These are phyloP conservation scores for Capronia coronata DNA, from an alignment of 2,329 filamentous ascomycete genomes.

Conservation along the genomic window DNA sequence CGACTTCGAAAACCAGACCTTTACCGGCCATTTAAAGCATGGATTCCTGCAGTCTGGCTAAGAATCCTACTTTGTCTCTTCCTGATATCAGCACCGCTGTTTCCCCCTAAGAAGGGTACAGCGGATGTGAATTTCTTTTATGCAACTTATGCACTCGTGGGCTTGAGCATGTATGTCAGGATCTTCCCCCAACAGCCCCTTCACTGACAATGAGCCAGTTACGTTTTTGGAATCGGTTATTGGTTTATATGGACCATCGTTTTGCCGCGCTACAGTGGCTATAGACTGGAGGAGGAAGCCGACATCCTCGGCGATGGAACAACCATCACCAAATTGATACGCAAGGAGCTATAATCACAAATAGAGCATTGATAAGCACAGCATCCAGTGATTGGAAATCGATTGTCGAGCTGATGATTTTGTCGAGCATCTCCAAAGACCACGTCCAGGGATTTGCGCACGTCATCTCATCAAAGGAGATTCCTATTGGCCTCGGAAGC, in stretches of 20 bases:
- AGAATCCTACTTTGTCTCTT: constrained; percentile 49
- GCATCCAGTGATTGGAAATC: constrained; percentile 5
- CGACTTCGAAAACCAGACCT: constrained; percentile 55
- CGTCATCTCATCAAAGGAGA: constrained; percentile 11
- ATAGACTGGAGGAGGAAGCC: constrained; percentile 56
- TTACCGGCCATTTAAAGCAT: constrained; percentile 59
- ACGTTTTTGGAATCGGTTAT: constrained; percentile 55
- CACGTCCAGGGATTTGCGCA: constrained; percentile 7
- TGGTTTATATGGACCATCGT: constrained; percentile 63
- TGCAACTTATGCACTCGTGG: constrained; percentile 50
- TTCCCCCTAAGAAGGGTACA: constrained; percentile 49
- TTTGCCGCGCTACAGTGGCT: constrained; percentile 54
- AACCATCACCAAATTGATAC: constrained; percentile 53
- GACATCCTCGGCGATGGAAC: constrained; percentile 61
- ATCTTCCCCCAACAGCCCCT: not conserved
- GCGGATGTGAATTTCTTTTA: constrained; percentile 45
- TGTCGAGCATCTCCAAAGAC: constrained; percentile 4
- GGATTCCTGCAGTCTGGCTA: constrained; percentile 54
- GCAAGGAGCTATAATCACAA: constrained; percentile 26
- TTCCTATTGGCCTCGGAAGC: constrained; percentile 13
- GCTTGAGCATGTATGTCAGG: constrained; percentile 37
- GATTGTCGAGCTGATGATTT: not conserved
- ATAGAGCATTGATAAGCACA: constrained; percentile 24
- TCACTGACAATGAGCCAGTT: constrained; percentile 37
- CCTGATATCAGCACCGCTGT: constrained; percentile 56